Conservation (phyloP, 768 basidiomycete species). For the Coprinopsis sp. region DNA sequence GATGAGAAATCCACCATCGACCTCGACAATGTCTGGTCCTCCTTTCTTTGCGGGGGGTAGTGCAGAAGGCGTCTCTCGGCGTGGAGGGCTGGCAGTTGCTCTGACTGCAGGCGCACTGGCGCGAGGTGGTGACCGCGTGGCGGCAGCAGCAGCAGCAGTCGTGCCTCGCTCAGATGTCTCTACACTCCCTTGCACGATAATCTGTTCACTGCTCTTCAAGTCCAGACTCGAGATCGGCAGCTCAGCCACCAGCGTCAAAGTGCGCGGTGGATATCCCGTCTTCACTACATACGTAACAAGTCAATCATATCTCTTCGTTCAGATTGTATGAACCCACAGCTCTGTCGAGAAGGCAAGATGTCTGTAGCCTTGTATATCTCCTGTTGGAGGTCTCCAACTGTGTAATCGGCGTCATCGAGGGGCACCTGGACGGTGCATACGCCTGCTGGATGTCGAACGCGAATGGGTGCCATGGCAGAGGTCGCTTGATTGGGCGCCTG, state of each 20-base stretch:
- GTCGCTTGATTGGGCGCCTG: too few species aligned
- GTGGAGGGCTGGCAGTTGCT: constrained; percentile 1
- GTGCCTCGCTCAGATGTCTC: constrained; percentile 16
- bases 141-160: constrained; percentile 3
- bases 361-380: constrained; percentile 61
- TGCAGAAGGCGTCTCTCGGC: constrained; percentile 9
- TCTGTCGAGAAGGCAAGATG: constrained; percentile 74
- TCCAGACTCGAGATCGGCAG: constrained; percentile 75
- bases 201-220: constrained; percentile 74
- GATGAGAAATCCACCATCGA: constrained; percentile 62
- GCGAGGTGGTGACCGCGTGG: constrained; percentile 12
- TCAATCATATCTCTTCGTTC: not conserved
- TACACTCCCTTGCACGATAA: constrained; percentile 61
- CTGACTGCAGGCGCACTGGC: constrained; percentile 7
- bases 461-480: constrained; percentile 62
- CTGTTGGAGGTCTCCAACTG: constrained; percentile 73
- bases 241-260: constrained; percentile 67
- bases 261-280: constrained; percentile 79
- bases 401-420: constrained; percentile 44
- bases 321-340: constrained; percentile 47
- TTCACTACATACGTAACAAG: constrained; percentile 45
- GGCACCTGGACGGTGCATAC: constrained; percentile 72
- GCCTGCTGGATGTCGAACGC: constrained; percentile 83
- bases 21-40: constrained; percentile 56
- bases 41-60: constrained; percentile 1